Percentiles rank a stretch among this genome's conserved stretches.
These are phyloP conservation scores for Serendipita indica DNA, from an alignment of 768 basidiomycete species.

Conservation along the genomic window DNA sequence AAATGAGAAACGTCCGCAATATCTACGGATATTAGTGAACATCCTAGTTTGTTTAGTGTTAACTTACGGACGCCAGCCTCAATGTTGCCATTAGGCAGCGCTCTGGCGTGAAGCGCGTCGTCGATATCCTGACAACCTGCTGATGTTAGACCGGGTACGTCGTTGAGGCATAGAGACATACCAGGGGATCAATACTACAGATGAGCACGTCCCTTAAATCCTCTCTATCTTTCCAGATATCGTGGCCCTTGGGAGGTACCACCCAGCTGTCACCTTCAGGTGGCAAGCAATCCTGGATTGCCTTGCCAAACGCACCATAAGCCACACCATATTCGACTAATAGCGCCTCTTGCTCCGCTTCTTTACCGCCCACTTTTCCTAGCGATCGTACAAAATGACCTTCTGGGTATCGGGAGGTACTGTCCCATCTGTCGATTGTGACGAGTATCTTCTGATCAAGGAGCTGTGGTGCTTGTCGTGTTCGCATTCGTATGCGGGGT, in stretches of 20 bases:
- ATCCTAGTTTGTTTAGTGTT: not conserved
- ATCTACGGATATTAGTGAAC: slow-evolving; percentile 34
- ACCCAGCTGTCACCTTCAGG: slow-evolving; percentile 82
- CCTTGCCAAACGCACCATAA: slow-evolving; percentile 91
- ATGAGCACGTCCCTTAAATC: slow-evolving; percentile 76
- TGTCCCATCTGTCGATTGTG: slow-evolving; percentile 85
- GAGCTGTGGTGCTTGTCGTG: slow-evolving; percentile 81
- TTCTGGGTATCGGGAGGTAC: slow-evolving; percentile 79
- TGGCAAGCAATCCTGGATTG: slow-evolving; percentile 84
- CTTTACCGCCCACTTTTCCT: slow-evolving; percentile 84
- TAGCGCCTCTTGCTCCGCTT: slow-evolving; percentile 89
- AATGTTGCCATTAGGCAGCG: slow-evolving; percentile 80
- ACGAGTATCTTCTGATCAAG: slow-evolving; percentile 92
- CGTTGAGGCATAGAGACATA: slow-evolving; percentile 26
- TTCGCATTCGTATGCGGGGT: slow-evolving; percentile 86
- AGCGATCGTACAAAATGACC: slow-evolving; percentile 92
- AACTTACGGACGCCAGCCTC: slow-evolving; percentile 95
- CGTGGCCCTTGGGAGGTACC: slow-evolving; percentile 58
- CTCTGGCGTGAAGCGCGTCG: slow-evolving; percentile 85
- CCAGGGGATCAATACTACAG: slow-evolving; percentile 95
- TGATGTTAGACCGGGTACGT: slow-evolving; percentile 9
- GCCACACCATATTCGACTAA: slow-evolving; percentile 91
- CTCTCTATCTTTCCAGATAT: slow-evolving; percentile 68
- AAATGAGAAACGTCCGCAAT: slow-evolving; percentile 98
- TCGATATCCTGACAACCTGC: slow-evolving; percentile 95